A percentile compares a stretch with the other conserved stretches of the same genome.
These are phyloP conservation scores for Chytriomyces hyalinus DNA, from an alignment of 192 early-diverging fungal genomes.

Conservation along the genomic window DNA sequence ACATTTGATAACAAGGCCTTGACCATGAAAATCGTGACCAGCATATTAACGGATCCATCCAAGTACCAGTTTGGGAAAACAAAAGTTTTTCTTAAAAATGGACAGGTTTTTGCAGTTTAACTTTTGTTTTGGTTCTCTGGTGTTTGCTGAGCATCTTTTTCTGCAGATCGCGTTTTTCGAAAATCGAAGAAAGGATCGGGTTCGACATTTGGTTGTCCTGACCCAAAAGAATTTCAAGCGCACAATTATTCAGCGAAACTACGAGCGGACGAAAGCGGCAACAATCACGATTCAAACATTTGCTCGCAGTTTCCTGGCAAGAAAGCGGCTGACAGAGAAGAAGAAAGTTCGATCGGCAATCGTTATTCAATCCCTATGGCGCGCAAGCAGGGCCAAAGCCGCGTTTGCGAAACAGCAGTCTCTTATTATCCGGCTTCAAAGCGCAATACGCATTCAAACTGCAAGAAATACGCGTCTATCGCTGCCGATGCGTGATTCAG, in stretches of 20 bases:
- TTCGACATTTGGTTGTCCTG: conserved; percentile 76
- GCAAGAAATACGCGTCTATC: too few relatives aligned
- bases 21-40: conserved; percentile 77
- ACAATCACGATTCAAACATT: conserved; percentile 65
- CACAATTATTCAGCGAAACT: conserved; percentile 56
- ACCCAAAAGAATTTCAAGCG: conserved; percentile 88
- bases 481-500: too few relatives aligned
- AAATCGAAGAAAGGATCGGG: conserved; percentile 82
- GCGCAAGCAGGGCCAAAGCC: neutral
- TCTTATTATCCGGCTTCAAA: neutral
- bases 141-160: neutral
- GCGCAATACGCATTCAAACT: neutral
- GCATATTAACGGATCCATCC: conserved; percentile 70
- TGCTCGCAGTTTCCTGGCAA: conserved; percentile 14
- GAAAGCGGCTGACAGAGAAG: neutral
- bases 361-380: conserved; percentile 76
- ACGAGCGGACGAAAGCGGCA: conserved; percentile 50
- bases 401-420: neutral
- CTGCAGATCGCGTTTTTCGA: conserved; percentile 78
- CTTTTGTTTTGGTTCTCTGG: too few relatives aligned
- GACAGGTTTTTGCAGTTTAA: conserved; percentile 54
- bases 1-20: conserved; percentile 34
- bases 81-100: conserved; percentile 97
- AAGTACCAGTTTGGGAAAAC: conserved; percentile 91
- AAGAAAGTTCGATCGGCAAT: conserved; percentile 52